A percentile compares a stretch with the other conserved stretches of the same genome.
Evolutionary conservation across 106 monocot species (phyloP).

Genomic region (Chionographis japonica): DNA sequence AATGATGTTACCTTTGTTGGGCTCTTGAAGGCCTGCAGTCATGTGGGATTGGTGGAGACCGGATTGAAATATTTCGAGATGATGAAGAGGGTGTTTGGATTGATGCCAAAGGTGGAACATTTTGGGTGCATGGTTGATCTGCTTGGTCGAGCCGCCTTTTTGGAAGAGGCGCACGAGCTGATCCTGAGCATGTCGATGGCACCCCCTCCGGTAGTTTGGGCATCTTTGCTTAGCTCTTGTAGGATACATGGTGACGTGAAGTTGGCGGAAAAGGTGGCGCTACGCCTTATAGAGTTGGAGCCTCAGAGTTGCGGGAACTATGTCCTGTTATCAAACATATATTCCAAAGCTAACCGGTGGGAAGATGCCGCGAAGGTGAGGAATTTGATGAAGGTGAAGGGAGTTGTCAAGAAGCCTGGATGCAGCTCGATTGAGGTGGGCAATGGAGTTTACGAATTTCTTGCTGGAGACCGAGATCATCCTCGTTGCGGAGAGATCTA

Average conservation of each 20-base stretch:
- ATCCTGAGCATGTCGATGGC: slow-evolving; percentile 25
- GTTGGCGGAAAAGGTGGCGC: too few species aligned
- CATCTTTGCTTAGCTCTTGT: slow-evolving; percentile 42
- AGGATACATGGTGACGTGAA: slow-evolving; percentile 9
- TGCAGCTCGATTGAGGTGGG: slow-evolving; percentile 25
- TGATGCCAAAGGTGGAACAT: slow-evolving; percentile 31
- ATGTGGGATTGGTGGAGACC: slow-evolving; percentile 32
- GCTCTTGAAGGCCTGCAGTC: too few species aligned
- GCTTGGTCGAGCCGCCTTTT: slow-evolving; percentile 26
- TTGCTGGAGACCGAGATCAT: slow-evolving; percentile 12
- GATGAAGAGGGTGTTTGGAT: slow-evolving; percentile 21
- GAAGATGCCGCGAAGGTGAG: slow-evolving; percentile 21
- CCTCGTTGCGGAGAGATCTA: slow-evolving; percentile 5
- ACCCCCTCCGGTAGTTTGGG: slow-evolving; percentile 36
- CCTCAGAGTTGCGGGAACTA: slow-evolving; percentile 9
- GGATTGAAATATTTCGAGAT: slow-evolving; percentile 26
- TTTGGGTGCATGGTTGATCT: slow-evolving; percentile 46
- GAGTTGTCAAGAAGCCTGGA: slow-evolving; percentile 22
- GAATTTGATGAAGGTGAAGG: slow-evolving; percentile 14
- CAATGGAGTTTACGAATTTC: slow-evolving; percentile 16
- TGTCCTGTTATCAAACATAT: slow-evolving; percentile 29
- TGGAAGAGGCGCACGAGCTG: slow-evolving; percentile 26
- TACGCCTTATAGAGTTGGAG: slow-evolving; percentile 9
- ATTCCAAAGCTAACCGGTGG: slow-evolving; percentile 14
- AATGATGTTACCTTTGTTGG: too few species aligned